Conservation (phyloP, 805 yeast genomes). For the Hanseniaspora valbyensis region DNA sequence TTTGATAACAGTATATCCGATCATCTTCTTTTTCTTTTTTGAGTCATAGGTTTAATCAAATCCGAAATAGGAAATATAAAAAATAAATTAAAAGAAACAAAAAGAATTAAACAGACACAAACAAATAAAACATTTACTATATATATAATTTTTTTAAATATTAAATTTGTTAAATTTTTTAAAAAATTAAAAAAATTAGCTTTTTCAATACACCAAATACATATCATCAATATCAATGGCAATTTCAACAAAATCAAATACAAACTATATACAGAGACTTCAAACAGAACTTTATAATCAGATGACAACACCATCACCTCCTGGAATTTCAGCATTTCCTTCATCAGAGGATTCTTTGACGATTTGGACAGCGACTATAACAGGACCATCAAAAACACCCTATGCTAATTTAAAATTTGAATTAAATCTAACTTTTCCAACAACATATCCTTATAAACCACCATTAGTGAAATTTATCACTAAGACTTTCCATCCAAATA, state of each 20-base stretch:
- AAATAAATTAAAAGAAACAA: neutral
- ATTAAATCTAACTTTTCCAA: conserved; percentile 41
- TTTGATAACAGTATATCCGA: too few relatives aligned
- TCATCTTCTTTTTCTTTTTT: too few relatives aligned
- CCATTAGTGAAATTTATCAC: conserved; percentile 46
- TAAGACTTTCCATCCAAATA: conserved; percentile 58
- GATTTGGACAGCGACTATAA: conserved; percentile 47
- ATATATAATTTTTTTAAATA: neutral
- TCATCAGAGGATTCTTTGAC: conserved; percentile 41
- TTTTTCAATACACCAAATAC: too few relatives aligned
- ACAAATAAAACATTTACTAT: neutral
- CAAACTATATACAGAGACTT: conserved; percentile 40
- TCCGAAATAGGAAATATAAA: neutral
- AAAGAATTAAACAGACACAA: neutral
- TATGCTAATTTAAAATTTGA: conserved; percentile 45
- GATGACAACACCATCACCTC: conserved; percentile 38
- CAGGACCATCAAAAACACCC: conserved; percentile 48
- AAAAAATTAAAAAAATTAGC: too few relatives aligned
- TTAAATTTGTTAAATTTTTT: too few relatives aligned
- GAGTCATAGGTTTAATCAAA: neutral
- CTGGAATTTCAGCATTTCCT: conserved; percentile 46
- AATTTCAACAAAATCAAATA: conserved; percentile 24
- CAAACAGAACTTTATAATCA: conserved; percentile 44
- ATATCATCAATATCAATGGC: neutral
- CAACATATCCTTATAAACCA: conserved; percentile 47